These are phyloP conservation scores for Apocynum venetum DNA, from an alignment of 257 asterid species.

Conservation along the genomic window DNA sequence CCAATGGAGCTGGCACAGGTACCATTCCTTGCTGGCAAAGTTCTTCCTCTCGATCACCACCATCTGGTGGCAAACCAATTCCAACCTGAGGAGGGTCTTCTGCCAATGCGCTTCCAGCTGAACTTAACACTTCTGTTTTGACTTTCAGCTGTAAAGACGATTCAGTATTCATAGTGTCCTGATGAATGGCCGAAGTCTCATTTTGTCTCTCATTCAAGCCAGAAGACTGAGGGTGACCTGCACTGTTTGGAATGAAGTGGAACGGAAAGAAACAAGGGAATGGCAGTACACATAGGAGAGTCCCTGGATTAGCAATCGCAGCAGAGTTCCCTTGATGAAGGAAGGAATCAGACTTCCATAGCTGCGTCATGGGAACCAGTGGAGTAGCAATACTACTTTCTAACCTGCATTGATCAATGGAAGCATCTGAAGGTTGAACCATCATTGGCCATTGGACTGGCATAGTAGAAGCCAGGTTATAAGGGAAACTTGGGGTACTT, in stretches of 20 bases:
- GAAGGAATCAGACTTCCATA: conserved; percentile 13
- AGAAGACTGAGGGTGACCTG: conserved; percentile 12
- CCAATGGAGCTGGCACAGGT: conserved; percentile 18
- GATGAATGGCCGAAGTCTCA: conserved; percentile 11
- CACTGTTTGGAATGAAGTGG: conserved; percentile 14
- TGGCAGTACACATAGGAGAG: conserved; percentile 43
- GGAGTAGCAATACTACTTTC: conserved; percentile 18
- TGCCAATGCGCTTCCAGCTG: not conserved
- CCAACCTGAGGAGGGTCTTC: conserved; percentile 13
- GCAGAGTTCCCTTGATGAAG: conserved; percentile 32
- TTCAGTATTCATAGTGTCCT: conserved; percentile 11
- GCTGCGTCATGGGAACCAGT: conserved; percentile 19
- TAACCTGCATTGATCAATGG: conserved; percentile 23
- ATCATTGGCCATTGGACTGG: conserved; percentile 53
- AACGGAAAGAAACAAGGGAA: conserved; percentile 53
- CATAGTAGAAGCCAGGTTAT: conserved; percentile 31
- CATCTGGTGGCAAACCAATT: conserved; percentile 14
- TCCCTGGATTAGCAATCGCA: conserved; percentile 19
- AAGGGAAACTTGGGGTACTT: conserved; percentile 13
- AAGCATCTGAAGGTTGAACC: conserved; percentile 30
- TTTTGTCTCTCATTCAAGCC: conserved; percentile 11
- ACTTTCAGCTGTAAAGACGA: conserved; percentile 12
- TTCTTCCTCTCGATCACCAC: not conserved
- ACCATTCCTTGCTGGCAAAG: not conserved
- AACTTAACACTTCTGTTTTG: conserved; percentile 13